Evolutionary conservation across 2,329 filamentous ascomycete genomes (phyloP), one percentile per base, ranked within the genome.

Genomic region (Tolypocladium paradoxum): DNA sequence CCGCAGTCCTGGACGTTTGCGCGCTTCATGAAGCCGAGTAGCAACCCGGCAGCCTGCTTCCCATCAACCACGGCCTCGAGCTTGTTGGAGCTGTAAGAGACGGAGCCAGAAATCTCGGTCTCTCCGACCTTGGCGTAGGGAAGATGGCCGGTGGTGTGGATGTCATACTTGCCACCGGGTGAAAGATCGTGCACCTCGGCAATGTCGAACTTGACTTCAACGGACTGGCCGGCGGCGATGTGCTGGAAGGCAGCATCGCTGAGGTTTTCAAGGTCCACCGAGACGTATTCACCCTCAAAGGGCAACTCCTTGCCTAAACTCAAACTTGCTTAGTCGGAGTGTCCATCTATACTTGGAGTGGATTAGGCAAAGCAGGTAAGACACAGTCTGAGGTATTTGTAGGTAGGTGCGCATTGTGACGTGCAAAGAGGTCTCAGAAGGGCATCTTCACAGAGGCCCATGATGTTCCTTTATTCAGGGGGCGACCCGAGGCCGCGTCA

Each of bases 61-160:
- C 77, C 82, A 57, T 87, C 76, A 45, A 87, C 72, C 8, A 73
- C 66, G 55, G 84, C 72, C 50, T 73, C 73, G 50, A 86, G 66
- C 24, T 73, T 71, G 68, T 87, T 85, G 62, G 78, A 82, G 50
- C 73, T 68, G 68, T 77, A 86, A 18, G 74, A 64, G 2, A 85
- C 64, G 46, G 74, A 75, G 49, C 78, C 80, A 11, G 74, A 65
- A 36, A 87, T 73, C 40, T 75, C 69, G 49, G 73, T 81, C 27
- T 72, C 74, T 60, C 75, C 70, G 40, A 69, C 69, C 27, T 73
- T 70, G 35, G 82, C 78, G 53, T 76, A 76, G 9, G 79, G 76
- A 46, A 86, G 72, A 12, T 73, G 70, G 9, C 84, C 84, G 5
- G 68, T 68, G 6, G 81, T 73, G 52, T 75, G 71, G 48, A 87